Percentiles rank a stretch among this genome's conserved stretches.
These are phyloP conservation scores for Globisporangium cederbergense DNA, from an alignment of 352 stramenopile genomes.

Conservation along the genomic window DNA sequence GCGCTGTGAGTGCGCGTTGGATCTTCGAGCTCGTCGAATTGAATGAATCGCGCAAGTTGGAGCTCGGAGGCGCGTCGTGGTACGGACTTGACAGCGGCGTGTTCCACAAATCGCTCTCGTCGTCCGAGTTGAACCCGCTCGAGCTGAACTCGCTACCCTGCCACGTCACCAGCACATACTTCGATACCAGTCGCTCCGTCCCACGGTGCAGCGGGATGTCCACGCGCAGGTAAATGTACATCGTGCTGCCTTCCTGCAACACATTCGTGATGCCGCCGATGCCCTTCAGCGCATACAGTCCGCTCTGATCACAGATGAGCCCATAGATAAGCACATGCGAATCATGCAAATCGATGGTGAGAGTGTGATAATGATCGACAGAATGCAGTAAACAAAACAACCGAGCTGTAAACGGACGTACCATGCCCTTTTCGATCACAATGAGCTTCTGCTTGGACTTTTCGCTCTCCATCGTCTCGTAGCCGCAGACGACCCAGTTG, in stretches of 20 bases:
- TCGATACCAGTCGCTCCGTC: slow-evolving; percentile 81
- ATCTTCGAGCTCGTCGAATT: slow-evolving; percentile 67
- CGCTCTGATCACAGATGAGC: slow-evolving; percentile 39
- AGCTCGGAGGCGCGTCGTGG: slow-evolving; percentile 20
- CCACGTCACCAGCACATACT: slow-evolving; percentile 87
- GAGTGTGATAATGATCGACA: neutral
- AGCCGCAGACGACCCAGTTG: slow-evolving; percentile 85
- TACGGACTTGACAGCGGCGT: slow-evolving; percentile 34
- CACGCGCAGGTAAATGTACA: slow-evolving; percentile 90
- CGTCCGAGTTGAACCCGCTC: slow-evolving; percentile 65
- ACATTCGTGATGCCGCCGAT: slow-evolving; percentile 75
- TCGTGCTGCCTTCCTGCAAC: slow-evolving; percentile 70
- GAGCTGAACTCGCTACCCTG: slow-evolving; percentile 50
- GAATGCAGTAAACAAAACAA: neutral
- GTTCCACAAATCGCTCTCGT: slow-evolving; percentile 57
- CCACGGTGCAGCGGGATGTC: slow-evolving; percentile 80
- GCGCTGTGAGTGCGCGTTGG: slow-evolving; percentile 71
- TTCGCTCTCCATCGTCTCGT: slow-evolving; percentile 63
- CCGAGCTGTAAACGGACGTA: slow-evolving; percentile 29
- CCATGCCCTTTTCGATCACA: slow-evolving; percentile 84
- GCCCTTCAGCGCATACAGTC: slow-evolving; percentile 78
- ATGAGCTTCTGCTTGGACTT: slow-evolving; percentile 60
- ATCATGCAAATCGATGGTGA: neutral
- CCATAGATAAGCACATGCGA: neutral
- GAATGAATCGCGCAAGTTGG: slow-evolving; percentile 35